Conservation (phyloP, 129 eudicot species). For the Pittosporum tobira region DNA sequence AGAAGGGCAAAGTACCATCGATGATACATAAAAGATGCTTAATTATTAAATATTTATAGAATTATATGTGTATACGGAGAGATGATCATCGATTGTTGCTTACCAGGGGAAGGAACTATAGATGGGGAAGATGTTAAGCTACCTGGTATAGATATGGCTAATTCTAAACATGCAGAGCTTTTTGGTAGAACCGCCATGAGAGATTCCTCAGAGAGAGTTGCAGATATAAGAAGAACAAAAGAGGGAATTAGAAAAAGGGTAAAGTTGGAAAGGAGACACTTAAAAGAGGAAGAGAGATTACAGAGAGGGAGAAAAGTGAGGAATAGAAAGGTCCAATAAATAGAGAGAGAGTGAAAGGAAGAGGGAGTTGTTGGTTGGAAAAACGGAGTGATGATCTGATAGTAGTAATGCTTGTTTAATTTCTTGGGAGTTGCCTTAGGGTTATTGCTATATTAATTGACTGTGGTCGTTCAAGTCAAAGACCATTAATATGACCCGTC, state of each 20-base stretch:
- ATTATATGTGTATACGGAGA: background rate
- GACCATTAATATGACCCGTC: constrained; percentile 9
- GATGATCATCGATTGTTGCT: too few relatives aligned
- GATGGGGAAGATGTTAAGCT: constrained; percentile 23
- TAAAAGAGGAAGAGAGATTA: background rate
- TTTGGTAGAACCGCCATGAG: constrained; percentile 16
- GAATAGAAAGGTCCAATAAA: background rate
- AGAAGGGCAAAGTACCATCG: background rate
- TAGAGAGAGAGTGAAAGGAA: background rate
- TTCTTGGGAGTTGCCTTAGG: constrained; percentile 3
- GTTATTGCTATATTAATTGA: constrained; percentile 8
- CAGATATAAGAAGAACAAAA: background rate
- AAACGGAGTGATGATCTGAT: background rate
- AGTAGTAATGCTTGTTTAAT: too few relatives aligned
- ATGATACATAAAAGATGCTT: too few relatives aligned
- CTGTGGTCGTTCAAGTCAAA: constrained; percentile 18
- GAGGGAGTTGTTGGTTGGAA: background rate
- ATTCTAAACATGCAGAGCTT: constrained; percentile 27
- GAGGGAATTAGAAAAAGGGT: too few relatives aligned
- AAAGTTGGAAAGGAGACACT: background rate
- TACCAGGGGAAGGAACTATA: constrained; percentile 16
- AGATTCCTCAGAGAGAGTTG: too few relatives aligned
- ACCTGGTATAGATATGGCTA: constrained; percentile 29
- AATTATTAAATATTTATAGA: too few relatives aligned
- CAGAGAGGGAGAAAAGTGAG: background rate